phyloP scores from a whole-genome alignment of 768 basidiomycete species.

The Suillus spraguei region DNA sequence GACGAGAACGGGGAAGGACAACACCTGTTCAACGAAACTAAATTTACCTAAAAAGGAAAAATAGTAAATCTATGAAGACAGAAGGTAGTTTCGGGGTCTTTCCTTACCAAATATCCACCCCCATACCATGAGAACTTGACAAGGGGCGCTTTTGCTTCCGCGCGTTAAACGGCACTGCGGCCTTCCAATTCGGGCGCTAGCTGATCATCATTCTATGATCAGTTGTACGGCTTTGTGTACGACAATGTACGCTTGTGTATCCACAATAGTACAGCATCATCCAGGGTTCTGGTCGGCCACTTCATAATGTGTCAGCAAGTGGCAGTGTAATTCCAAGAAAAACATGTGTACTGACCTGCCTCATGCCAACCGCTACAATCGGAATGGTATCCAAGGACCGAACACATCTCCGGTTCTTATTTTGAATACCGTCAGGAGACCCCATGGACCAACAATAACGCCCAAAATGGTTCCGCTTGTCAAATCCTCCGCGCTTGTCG shows the following conservation, averaged over 20 bases:
- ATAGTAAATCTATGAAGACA: slow-evolving; percentile 13
- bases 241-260: slow-evolving; percentile 1
- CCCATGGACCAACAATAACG: slow-evolving; percentile 24
- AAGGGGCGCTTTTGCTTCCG: slow-evolving; percentile 29
- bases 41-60: slow-evolving; percentile 13
- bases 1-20: slow-evolving; percentile 18
- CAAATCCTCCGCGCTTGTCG: slow-evolving; percentile 36
- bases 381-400: slow-evolving; percentile 13
- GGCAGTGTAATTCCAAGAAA: slow-evolving; percentile 9
- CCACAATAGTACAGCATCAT: too few relatives aligned
- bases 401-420: slow-evolving; percentile 11
- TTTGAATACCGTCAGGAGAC: slow-evolving; percentile 14
- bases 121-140: slow-evolving; percentile 25
- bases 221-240: slow-evolving; percentile 4
- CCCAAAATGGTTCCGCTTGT: slow-evolving; percentile 25
- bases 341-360: slow-evolving; percentile 3
- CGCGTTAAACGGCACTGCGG: slow-evolving; percentile 17
- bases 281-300: too few relatives aligned
- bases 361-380: slow-evolving; percentile 20
- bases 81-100: slow-evolving; percentile 23
- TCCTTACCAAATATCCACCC: slow-evolving; percentile 17
- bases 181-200: slow-evolving; percentile 20
- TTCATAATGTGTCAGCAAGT: not conserved
- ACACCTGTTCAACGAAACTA: slow-evolving; percentile 7
- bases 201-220: slow-evolving; percentile 21